phyloP scores from a whole-genome alignment of 2,329 filamentous ascomycete species.

The Plenodomus biglobosus region DNA sequence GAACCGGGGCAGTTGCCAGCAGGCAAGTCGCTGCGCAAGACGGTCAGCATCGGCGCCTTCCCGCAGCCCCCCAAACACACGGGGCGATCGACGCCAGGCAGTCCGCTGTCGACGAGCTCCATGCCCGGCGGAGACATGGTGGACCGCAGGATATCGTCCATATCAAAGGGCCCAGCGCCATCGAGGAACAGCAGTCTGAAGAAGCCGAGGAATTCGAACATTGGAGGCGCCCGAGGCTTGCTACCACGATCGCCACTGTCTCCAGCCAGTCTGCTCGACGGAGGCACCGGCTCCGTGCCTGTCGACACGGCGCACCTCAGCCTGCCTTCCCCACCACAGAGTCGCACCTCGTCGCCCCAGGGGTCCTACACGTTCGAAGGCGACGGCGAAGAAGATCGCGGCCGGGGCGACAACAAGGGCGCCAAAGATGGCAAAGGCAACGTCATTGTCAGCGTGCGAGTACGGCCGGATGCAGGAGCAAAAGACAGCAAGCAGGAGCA shows the following conservation, averaged over 20 bases:
- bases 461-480: conserved; percentile 76
- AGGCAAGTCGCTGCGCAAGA: conserved; percentile 76
- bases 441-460: conserved; percentile 91
- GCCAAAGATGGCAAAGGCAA: conserved; percentile 83
- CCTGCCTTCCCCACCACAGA: conserved; percentile 80
- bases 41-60: conserved; percentile 91
- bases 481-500: conserved; percentile 67
- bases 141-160: conserved; percentile 34
- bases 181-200: conserved; percentile 43
- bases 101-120: conserved; percentile 54
- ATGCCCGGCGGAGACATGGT: conserved; percentile 38
- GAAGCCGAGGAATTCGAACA: conserved; percentile 52
- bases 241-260: conserved; percentile 48
- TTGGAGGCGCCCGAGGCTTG: conserved; percentile 34
- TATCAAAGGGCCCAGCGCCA: conserved; percentile 30
- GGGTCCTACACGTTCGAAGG: conserved; percentile 93
- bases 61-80: conserved; percentile 80
- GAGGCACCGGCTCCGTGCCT: conserved; percentile 74
- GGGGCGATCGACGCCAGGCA: conserved; percentile 55
- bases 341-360: conserved; percentile 86
- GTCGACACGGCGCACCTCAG: conserved; percentile 68
- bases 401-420: conserved; percentile 46
- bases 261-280: conserved; percentile 75
- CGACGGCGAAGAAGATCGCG: conserved; percentile 62
- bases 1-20: conserved; percentile 29